Base-by-base conservation (phyloP, 306 rosid genomes). In the Trifolium dubium region DNA sequence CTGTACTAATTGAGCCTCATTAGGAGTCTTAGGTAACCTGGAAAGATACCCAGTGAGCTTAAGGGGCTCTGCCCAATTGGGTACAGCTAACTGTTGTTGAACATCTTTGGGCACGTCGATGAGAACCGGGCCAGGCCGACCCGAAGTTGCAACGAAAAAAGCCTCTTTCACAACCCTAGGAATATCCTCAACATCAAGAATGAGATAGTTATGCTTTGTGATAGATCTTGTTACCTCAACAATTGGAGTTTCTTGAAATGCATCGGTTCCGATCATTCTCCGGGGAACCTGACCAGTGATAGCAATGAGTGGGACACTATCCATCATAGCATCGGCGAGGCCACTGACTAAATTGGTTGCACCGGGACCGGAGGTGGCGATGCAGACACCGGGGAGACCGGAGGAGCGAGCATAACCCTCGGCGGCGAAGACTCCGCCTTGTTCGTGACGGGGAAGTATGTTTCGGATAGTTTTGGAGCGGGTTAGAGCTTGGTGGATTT, bases 331-430 rank as follows among this genome's bases (percentile, higher is more conserved):
- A 15, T 91, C 96, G 2, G 97, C 98, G 2, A 93, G 92, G 5
- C 97, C 97, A 19, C 92, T 85, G 37, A 94, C 98, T 5, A 94
- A 77, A 47, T 94, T 94, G 46, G 96, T 89, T 46, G 98, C 97
- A 3, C 98, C 97, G 31, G 96, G 98, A 35, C 97, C 96, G 18
- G 96, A 94, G 66, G 98, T 94, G 28, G 97, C 92, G 32, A 94
- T 91, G 70, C 97, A 91, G 2, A 89, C 97, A 10, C 98, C 92
- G 5, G 96, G 95, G 6, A 73, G 77, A 1, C 98, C 97, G 0
- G 96, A 84, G 53, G 97, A 81, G 7, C 95, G 91, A 0, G 98
- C 92, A 79, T 87, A 94, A 10, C 98, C 98, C 77, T 94, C 96
- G 3, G 96, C 97, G 0, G 98, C 97, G 51, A 94, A 89, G 2